phyloP scores from a whole-genome alignment of 1,284 basidiomycete genomes.

The Boletus holoroseus region DNA sequence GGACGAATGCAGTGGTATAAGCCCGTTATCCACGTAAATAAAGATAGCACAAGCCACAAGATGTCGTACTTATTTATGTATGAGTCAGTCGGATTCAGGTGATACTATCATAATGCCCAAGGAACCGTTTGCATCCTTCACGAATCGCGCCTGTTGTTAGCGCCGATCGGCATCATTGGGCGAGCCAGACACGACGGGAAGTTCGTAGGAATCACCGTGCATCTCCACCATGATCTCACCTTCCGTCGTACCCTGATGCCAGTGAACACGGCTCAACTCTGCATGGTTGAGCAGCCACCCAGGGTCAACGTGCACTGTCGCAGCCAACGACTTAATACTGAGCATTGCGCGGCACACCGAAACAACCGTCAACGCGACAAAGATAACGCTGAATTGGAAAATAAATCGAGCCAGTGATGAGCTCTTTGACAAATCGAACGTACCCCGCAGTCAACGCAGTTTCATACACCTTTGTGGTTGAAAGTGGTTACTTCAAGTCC shows the following conservation, averaged over 20 bases:
- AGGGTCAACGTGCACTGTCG: conserved; percentile 35
- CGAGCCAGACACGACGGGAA: not conserved
- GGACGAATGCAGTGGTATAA: too few species aligned
- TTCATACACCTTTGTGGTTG: conserved; percentile 13
- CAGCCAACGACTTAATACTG: conserved; percentile 36
- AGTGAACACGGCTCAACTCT: conserved; percentile 38
- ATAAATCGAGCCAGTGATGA: conserved; percentile 39
- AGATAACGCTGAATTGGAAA: conserved; percentile 56
- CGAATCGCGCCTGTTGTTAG: not conserved
- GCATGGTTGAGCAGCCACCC: conserved; percentile 38
- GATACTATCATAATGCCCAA: not conserved
- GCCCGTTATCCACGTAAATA: not conserved
- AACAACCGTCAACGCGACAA: conserved; percentile 65
- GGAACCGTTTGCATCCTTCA: not conserved
- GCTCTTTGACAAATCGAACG: not conserved
- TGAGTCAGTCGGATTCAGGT: not conserved
- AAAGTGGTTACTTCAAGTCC: not conserved
- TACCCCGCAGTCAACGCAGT: conserved; percentile 13
- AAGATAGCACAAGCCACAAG: not conserved
- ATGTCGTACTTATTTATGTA: too few species aligned
- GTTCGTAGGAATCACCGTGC: conserved; percentile 44
- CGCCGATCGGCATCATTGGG: not conserved
- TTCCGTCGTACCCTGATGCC: conserved; percentile 35
- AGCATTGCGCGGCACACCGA: conserved; percentile 34
- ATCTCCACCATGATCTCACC: conserved; percentile 41